Evolutionary conservation across 1,284 basidiomycete species (phyloP).

Genomic region (Kalmanozyma brasiliensis): DNA sequence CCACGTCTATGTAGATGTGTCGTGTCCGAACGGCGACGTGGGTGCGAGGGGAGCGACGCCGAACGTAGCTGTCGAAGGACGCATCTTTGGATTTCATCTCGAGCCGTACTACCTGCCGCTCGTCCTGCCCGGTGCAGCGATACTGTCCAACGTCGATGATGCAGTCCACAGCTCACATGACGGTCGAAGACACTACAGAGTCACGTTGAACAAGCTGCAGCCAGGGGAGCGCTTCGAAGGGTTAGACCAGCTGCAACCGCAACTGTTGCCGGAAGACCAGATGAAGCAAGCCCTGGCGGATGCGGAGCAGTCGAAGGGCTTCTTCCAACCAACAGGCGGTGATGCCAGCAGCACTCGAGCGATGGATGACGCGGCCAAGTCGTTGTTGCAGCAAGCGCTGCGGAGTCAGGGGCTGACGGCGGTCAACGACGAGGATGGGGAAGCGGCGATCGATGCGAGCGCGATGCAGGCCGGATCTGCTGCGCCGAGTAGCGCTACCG

Average conservation of each 20-base stretch:
- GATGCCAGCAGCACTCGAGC: neutral
- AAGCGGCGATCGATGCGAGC: conserved; percentile 11
- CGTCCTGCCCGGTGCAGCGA: conserved; percentile 27
- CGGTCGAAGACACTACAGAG: neutral
- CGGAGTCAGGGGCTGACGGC: conserved; percentile 23
- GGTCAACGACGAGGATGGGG: conserved; percentile 32
- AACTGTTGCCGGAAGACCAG: conserved; percentile 39
- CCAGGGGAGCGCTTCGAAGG: conserved; percentile 25
- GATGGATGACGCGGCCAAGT: conserved; percentile 25
- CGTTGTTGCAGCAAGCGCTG: conserved; percentile 31
- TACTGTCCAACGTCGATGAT: neutral
- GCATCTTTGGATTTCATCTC: conserved; percentile 44
- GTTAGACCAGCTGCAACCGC: conserved; percentile 29
- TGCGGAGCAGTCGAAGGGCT: conserved; percentile 31
- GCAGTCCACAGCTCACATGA: neutral
- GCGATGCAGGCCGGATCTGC: neutral
- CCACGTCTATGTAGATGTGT: conserved; percentile 23
- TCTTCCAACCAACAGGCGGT: conserved; percentile 16
- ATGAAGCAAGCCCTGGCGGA: conserved; percentile 33
- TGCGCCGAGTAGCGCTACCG: neutral
- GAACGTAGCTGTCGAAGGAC: conserved; percentile 31
- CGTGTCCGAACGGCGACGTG: neutral
- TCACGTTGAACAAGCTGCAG: conserved; percentile 24
- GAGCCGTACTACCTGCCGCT: conserved; percentile 40
- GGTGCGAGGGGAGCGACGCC: conserved; percentile 6